A percentile compares a stretch with the other conserved stretches of the same genome.
These are phyloP conservation scores for Nakazawaea molendinolei DNA, from an alignment of 805 yeast genomes.

Conservation along the genomic window DNA sequence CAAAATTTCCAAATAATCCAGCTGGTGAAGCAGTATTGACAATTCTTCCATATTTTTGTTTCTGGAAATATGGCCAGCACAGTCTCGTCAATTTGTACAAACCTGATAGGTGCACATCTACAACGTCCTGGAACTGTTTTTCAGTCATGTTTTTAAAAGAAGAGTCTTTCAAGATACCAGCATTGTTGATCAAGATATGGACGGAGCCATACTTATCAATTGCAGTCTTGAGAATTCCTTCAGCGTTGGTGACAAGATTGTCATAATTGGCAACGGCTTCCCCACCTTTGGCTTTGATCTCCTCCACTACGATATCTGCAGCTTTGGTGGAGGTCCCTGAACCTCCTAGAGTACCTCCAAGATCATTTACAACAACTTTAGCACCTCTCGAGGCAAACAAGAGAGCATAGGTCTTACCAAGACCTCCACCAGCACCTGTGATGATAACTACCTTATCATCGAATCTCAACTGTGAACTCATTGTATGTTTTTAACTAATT, in stretches of 20 bases:
- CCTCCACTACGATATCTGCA: slow-evolving; percentile 86
- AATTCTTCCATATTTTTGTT: slow-evolving; percentile 84
- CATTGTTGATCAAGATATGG: slow-evolving; percentile 86
- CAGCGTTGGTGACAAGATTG: slow-evolving; percentile 78
- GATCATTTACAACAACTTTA: slow-evolving; percentile 88
- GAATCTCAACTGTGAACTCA: slow-evolving; percentile 39
- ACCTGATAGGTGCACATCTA: slow-evolving; percentile 87
- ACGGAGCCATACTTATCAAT: slow-evolving; percentile 82
- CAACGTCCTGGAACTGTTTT: slow-evolving; percentile 69
- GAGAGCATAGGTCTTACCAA: slow-evolving; percentile 83
- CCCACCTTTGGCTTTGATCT: slow-evolving; percentile 72
- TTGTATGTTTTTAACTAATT: neutral
- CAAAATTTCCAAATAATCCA: slow-evolving; percentile 94
- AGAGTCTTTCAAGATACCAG: slow-evolving; percentile 88
- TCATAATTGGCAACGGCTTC: slow-evolving; percentile 91
- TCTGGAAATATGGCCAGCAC: slow-evolving; percentile 85
- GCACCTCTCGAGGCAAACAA: slow-evolving; percentile 90
- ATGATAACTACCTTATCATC: slow-evolving; percentile 85
- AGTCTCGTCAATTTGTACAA: slow-evolving; percentile 79
- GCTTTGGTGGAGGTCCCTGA: slow-evolving; percentile 63
- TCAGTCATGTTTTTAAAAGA: slow-evolving; percentile 82
- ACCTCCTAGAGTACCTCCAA: slow-evolving; percentile 80
- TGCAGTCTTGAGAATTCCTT: slow-evolving; percentile 78
- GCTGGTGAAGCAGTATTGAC: slow-evolving; percentile 96
- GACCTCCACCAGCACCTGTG: slow-evolving; percentile 98